Base-by-base conservation (phyloP, 2,329 filamentous ascomycete genomes). In the Colletotrichum ledebouriae region DNA sequence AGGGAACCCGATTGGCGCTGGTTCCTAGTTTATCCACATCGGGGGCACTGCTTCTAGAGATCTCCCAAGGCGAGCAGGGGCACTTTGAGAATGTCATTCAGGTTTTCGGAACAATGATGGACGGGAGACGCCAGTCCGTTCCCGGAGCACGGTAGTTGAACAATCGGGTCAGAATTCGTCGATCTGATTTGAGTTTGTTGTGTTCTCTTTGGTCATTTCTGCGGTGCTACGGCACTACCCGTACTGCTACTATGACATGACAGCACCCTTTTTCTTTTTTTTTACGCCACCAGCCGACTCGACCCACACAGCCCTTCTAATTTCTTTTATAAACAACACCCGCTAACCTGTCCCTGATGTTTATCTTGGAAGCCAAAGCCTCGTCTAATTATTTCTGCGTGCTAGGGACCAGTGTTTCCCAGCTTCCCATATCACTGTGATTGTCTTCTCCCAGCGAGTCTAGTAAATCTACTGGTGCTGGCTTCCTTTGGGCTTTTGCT, bases 331-430 rank as follows among this genome's bases (percentile, higher is more conserved):
- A 42, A 56, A 50, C 17, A 49, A 39, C 34, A 42, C 42, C 41
- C 49, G 47, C 49, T 22, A 22, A 33, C 39, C 47, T 34, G 2
- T 41, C 29, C 37, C 11, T 59, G 6, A 0, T 29, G 4, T 20
- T 59, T 17, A 12, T 56, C 11, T 4, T 7, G 34, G 42, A 65
- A 12, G 9, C 25, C 57, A 22, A 15, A 42, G 5, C 17, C 4
- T 17, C 46, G 6, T 37, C 46, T 15, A n/a, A 57, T 46, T 53
- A 70, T 47, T 52, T 59, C n/a, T 71, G 66, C 3, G 46, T 60
- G 60, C 75, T 81, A 29, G 86, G 86, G 74, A 86, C 86, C 73
- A 89, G 73, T 4, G 86, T 84, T 73, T 88, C 85, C 86, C 86
- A 89, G 22, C 84, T 81, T 12, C 83, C 82, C 76, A 87, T 79